phyloP scores from a whole-genome alignment of 306 rosid species.

The peach (Prunus persica) region Prunus_persica_NCBIv2 NC_034011.1:2723001-2723500 shows the following conservation, averaged over 20 bases:
- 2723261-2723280: neutral
- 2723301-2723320: neutral
- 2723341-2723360: neutral
- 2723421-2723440: neutral
- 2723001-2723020: neutral
- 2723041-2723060: neutral
- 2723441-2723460: neutral
- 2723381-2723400: slow-evolving; percentile 1
- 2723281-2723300: neutral
- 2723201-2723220: neutral
- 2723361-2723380: neutral
- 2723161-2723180: slow-evolving; percentile 20
- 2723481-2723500: neutral
- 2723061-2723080: slow-evolving; percentile 43
- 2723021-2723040: slow-evolving; percentile 1
- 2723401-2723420: neutral
- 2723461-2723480: neutral
- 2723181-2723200: slow-evolving; percentile 34
- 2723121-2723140: slow-evolving; percentile 33
- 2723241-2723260: neutral
- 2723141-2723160: slow-evolving; percentile 35
- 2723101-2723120: slow-evolving; percentile 47
- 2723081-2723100: slow-evolving; percentile 66
- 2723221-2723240: neutral
- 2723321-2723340: neutral